phyloP scores from a whole-genome alignment of 1,139 yeast species.

The Nematodospora anomalae region DNA sequence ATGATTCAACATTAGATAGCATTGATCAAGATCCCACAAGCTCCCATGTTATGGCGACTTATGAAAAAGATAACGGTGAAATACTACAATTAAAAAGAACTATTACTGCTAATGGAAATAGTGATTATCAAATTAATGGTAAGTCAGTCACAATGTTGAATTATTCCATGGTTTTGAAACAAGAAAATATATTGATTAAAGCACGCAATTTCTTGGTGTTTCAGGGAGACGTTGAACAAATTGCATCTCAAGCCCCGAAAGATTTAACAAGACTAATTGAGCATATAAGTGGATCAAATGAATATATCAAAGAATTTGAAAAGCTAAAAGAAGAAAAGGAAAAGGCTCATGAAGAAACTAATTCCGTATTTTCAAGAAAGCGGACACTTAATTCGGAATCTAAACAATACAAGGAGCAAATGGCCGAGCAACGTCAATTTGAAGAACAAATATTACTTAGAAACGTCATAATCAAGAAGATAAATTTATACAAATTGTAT shows the following conservation, averaged over 20 bases:
- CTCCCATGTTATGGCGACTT: conserved; percentile 83
- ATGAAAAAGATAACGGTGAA: conserved; percentile 62
- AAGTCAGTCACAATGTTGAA: conserved; percentile 60
- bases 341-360: conserved; percentile 62
- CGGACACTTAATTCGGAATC: conserved; percentile 75
- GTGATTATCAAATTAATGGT: conserved; percentile 71
- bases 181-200: conserved; percentile 82
- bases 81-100: conserved; percentile 53
- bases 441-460: conserved; percentile 56
- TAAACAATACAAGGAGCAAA: conserved; percentile 76
- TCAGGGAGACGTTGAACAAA: conserved; percentile 95
- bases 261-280: conserved; percentile 78
- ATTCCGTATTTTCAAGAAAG: conserved; percentile 67
- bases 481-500: conserved; percentile 64
- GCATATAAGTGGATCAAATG: conserved; percentile 79
- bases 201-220: conserved; percentile 92
- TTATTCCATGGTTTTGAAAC: conserved; percentile 65
- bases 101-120: conserved; percentile 56
- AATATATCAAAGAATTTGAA: conserved; percentile 69
- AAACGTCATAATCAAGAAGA: conserved; percentile 44
- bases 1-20: conserved; percentile 19
- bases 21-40: conserved; percentile 46
- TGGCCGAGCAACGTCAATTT: conserved; percentile 69
- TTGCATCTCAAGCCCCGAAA: conserved; percentile 82
- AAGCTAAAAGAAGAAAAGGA: conserved; percentile 63